phyloP scores from a whole-genome alignment of 1,139 yeast genomes.

The Blastobotrys illinoisensis region DNA sequence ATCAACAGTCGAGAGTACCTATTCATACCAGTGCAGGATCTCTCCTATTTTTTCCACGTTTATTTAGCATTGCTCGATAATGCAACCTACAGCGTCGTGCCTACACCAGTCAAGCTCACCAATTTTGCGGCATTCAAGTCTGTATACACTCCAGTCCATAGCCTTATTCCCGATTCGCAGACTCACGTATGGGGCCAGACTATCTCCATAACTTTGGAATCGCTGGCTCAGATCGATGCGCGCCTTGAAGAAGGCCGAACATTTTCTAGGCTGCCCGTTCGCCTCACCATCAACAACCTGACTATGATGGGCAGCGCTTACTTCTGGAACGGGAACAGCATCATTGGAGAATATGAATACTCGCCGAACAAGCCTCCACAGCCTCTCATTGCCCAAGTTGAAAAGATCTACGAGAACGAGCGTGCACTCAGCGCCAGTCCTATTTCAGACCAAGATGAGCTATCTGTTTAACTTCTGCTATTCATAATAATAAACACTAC shows the following conservation, averaged over 20 bases:
- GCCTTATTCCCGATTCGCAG: background rate
- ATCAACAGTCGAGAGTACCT: background rate
- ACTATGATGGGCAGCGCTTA: background rate
- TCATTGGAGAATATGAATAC: slow-evolving; percentile 1
- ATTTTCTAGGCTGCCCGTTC: background rate
- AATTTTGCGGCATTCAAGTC: background rate
- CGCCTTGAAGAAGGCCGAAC: background rate
- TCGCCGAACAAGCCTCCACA: background rate
- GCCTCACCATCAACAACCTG: background rate
- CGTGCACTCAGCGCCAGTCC: background rate
- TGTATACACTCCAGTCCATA: background rate
- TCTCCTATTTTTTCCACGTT: background rate
- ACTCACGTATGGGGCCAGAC: background rate
- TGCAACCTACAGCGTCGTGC: background rate
- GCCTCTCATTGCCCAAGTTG: background rate
- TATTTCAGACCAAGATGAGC: background rate
- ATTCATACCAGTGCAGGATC: background rate
- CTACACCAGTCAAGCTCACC: background rate
- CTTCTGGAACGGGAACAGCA: slow-evolving; percentile 1
- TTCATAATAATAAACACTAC: background rate
- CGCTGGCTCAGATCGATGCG: background rate
- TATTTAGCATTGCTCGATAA: background rate
- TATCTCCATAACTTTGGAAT: background rate
- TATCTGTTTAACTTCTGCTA: background rate
- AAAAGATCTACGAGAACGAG: background rate